These are phyloP conservation scores for Colletotrichum sp. DNA, from an alignment of 2,329 filamentous ascomycete species.

Conservation along the genomic window DNA sequence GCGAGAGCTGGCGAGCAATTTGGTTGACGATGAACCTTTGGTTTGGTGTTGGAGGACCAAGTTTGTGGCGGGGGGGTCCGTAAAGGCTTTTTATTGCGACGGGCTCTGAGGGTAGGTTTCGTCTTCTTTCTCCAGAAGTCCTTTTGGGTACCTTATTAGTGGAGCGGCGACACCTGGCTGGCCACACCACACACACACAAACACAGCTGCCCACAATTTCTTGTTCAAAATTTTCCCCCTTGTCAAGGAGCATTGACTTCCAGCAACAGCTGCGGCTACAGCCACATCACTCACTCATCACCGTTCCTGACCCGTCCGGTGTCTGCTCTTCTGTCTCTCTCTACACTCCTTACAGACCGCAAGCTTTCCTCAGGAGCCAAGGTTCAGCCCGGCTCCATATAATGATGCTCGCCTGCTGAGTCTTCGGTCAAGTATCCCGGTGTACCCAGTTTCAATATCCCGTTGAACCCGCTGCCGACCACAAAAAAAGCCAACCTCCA, in stretches of 20 bases:
- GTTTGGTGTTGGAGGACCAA: not conserved
- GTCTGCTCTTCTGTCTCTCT: not conserved
- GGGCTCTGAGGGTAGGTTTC: conserved; percentile 18
- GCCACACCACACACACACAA: not conserved
- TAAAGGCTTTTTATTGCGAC: conserved; percentile 20
- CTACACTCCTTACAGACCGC: not conserved
- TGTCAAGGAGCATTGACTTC: not conserved
- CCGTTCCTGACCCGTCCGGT: not conserved
- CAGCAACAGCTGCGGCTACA: not conserved
- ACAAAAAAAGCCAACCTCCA: not conserved
- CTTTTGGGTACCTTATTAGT: conserved; percentile 11
- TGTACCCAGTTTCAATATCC: conserved; percentile 16
- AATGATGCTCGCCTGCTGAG: not conserved
- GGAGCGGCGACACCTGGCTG: not conserved
- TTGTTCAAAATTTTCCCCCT: conserved; percentile 11
- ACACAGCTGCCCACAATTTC: conserved; percentile 6
- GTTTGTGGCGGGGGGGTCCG: not conserved
- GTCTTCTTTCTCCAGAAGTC: conserved; percentile 8
- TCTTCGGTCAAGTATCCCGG: not conserved
- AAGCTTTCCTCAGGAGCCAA: conserved; percentile 2
- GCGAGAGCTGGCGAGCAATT: not conserved
- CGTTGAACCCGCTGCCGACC: not conserved
- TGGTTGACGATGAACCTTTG: conserved; percentile 15
- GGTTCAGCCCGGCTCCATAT: conserved; percentile 4
- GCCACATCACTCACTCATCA: not conserved